Percentiles rank a stretch among this genome's conserved stretches.
phyloP scores from a whole-genome alignment of 2,329 filamentous ascomycete species.

The Chaetomium sp. region DNA sequence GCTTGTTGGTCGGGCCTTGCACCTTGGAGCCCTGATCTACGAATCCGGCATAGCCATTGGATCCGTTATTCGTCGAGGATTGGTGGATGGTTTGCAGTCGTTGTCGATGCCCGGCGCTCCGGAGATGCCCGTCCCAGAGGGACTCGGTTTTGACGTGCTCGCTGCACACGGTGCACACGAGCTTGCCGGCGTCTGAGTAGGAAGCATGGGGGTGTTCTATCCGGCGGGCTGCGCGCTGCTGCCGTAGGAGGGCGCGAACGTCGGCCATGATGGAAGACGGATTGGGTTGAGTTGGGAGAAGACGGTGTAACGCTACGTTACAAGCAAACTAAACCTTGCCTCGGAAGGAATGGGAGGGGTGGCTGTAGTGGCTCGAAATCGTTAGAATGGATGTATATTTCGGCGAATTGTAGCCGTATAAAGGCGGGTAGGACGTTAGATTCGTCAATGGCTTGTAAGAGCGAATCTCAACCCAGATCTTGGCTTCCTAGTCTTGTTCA shows the following conservation, averaged over 20 bases:
- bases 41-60: slow-evolving; percentile 29
- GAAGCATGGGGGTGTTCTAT: slow-evolving; percentile 69
- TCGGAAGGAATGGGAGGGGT: not conserved
- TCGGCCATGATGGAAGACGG: slow-evolving; percentile 63
- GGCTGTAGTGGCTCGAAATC: not conserved
- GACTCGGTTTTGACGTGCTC: slow-evolving; percentile 65
- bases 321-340: not conserved
- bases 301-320: slow-evolving; percentile 8
- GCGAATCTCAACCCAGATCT: not conserved
- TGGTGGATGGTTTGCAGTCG: slow-evolving; percentile 37
- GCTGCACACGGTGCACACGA: slow-evolving; percentile 68
- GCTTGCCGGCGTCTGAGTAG: slow-evolving; percentile 68
- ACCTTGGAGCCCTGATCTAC: slow-evolving; percentile 35
- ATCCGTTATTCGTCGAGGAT: slow-evolving; percentile 33
- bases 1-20: slow-evolving; percentile 20
- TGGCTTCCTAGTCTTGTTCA: not conserved
- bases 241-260: slow-evolving; percentile 75
- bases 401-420: not conserved
- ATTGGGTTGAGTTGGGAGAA: slow-evolving; percentile 7
- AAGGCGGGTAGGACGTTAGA: not conserved
- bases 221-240: slow-evolving; percentile 72
- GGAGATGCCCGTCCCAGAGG: slow-evolving; percentile 66
- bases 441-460: not conserved
- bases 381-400: not conserved
- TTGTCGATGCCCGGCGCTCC: slow-evolving; percentile 51